Base-by-base conservation (phyloP, 345 rosid genomes). In the Brassica incana region DNA sequence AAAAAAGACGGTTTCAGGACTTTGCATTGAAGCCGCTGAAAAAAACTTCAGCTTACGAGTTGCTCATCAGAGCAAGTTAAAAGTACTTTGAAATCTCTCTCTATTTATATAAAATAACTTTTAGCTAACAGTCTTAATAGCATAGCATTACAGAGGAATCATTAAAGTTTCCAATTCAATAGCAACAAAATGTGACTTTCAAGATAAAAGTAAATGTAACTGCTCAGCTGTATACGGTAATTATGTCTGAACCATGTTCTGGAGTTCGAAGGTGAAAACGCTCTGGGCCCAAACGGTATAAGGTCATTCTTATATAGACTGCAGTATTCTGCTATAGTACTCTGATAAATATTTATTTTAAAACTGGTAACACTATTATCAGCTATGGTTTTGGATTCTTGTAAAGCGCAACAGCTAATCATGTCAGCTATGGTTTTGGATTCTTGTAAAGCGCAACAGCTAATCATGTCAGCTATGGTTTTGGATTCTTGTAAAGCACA, bases 11-110 rank as follows among this genome's bases (percentile, higher is more conserved):
- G 75, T 80, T 58, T 80, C 85, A 18, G 66, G 77, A 61, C 82
- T 94, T 62, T 83, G 81, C 76, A 86, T 92, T 43, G 86, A 92
- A 80, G 92, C 90, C n/a, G 90, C 85, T 7, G 96, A 90, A 59
- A 87, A 80, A 76, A 43, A 74, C 68, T 88, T 63, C 82, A 81
- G 73, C 76, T 38, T 90, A 86, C 18, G 94, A 86, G n/a, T 54
- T 54, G 60, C 60, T 16, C 60, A 54, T 16, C 25, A 54, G 61
- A 54, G 59, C 59, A 52, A 16, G 25, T 16, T 3, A 18, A 58
- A 12, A 18, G 62, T 58, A 7, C 29, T 58, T 58, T 58, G 63
- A 20, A 58, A 58, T 20, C 29, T 58, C 29, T 15, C 27, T 58
- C 29, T 8, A 3, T 18, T 3, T 8, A 58, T 8, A 58, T 18